Base-by-base conservation (phyloP, 1,284 basidiomycete species). In the Albatrellus sp. region DNA sequence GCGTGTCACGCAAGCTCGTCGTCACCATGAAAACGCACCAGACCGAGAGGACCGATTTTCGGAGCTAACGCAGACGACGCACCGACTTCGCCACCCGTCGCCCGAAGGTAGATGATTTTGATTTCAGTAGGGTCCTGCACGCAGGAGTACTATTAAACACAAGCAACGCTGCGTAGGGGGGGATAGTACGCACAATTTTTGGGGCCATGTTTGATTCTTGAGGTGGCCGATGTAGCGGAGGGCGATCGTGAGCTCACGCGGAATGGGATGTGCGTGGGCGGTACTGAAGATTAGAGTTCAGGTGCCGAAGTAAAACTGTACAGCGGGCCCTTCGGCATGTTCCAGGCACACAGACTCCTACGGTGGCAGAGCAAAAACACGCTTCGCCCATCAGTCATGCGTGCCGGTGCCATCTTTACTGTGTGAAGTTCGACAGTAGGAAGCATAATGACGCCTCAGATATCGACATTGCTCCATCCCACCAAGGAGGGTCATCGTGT, bases 21-120 rank as follows among this genome's bases (percentile, higher is more conserved):
- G 40, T 14, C 40, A 37, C 10, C 40, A 40, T 7, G 24, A 24
- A 24, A 24, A 73, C 90, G 64, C 66, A 98, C 94, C 61, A 99
- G 75, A 91, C 94, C 94, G 59, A 98, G 84, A 72, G 96, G 96
- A 81, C 96, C 96, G 66, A 99, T 98, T 82, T 99, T 99, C 56
- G 96, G 96, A 50, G 96, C 96, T 57, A 99, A 79, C 50, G 96
- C 93, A 51, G 94, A 94, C 8, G 96, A 97, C 55, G 96, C 91
- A 78, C 93, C 96, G 62, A 98, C 91, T 76, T 98, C 96, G 82
- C 96, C 96, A 75, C 96, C 96, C 52, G 90, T 94, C 52, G 93
- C 93, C 61, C 96, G 85, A 67, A 98, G 88, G 81, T 96, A 93
- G 80, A 98, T 98, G 75, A 98, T 92, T 72, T 96, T 97, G 60